These are phyloP conservation scores for Carex kokanica DNA, from an alignment of 176 grass and related monocot species.

Conservation along the genomic window DNA sequence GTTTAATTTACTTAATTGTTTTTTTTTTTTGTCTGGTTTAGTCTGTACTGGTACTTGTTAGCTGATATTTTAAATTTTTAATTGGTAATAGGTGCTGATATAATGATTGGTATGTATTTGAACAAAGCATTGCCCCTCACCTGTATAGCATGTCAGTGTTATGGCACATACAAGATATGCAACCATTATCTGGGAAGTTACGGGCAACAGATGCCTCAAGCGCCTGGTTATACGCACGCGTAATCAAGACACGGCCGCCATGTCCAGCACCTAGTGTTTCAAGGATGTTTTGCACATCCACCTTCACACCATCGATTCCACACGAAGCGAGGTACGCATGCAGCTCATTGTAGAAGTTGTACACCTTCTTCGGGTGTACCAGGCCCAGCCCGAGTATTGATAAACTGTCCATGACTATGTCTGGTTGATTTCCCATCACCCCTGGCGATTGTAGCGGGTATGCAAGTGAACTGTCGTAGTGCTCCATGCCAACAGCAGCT, in stretches of 20 bases:
- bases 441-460: slow-evolving; percentile 62
- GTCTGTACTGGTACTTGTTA: not conserved
- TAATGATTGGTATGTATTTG: not conserved
- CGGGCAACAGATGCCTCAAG: slow-evolving; percentile 56
- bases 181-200: slow-evolving; percentile 75
- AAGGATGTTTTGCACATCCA: slow-evolving; percentile 86
- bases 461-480: slow-evolving; percentile 53
- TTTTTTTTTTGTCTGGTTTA: too few relatives aligned
- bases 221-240: slow-evolving; percentile 52
- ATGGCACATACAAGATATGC: slow-evolving; percentile 89
- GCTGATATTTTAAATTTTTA: not conserved
- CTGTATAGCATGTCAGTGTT: slow-evolving; percentile 76
- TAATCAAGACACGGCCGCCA: slow-evolving; percentile 59
- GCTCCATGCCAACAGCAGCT: slow-evolving; percentile 32
- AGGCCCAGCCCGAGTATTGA: slow-evolving; percentile 57
- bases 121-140: not conserved
- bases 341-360: slow-evolving; percentile 61
- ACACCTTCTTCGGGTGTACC: slow-evolving; percentile 44
- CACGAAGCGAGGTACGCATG: slow-evolving; percentile 60
- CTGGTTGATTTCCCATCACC: slow-evolving; percentile 62
- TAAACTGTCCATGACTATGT: slow-evolving; percentile 68
- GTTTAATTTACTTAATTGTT: not conserved
- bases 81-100: not conserved
- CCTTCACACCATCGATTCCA: slow-evolving; percentile 82
- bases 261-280: slow-evolving; percentile 67